A percentile compares a stretch with the other conserved stretches of the same genome.
Evolutionary conservation across 2,329 filamentous ascomycete genomes (phyloP).

Genomic region (Ambrosiella xylebori): DNA sequence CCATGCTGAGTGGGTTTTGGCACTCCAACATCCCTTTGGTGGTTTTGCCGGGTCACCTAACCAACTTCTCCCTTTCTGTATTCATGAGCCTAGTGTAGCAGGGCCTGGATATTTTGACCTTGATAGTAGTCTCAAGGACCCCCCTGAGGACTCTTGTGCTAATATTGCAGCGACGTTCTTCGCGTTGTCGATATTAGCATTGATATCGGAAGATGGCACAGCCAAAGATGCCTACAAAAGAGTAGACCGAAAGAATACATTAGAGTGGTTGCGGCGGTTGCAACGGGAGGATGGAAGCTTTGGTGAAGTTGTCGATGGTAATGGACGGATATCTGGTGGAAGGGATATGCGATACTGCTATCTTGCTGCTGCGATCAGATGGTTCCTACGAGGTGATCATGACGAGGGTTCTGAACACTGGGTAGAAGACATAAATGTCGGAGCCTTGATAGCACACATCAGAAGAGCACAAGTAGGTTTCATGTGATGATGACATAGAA

Average conservation of each 20-base stretch:
- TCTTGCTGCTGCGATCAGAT: constrained; percentile 63
- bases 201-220: constrained; percentile 27
- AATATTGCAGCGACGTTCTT: constrained; percentile 84
- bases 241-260: constrained; percentile 48
- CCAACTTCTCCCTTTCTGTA: constrained; percentile 29
- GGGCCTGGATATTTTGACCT: neutral
- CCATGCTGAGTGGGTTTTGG: constrained; percentile 62
- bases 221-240: constrained; percentile 34
- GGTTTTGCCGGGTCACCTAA: constrained; percentile 79
- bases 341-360: constrained; percentile 80
- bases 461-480: constrained; percentile 35
- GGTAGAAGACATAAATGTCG: constrained; percentile 58
- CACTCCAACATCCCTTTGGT: constrained; percentile 67
- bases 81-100: constrained; percentile 14
- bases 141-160: constrained; percentile 21
- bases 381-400: constrained; percentile 55
- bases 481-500: neutral
- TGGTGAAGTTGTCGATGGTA: constrained; percentile 56
- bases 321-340: constrained; percentile 50
- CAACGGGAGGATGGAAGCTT: constrained; percentile 82
- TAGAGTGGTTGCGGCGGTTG: constrained; percentile 57
- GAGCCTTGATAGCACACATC: constrained; percentile 53
- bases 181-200: constrained; percentile 55
- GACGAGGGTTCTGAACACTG: constrained; percentile 32
- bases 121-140: neutral